These are phyloP conservation scores for Blastomyces gilchristii DNA, from an alignment of 2,329 filamentous ascomycete genomes.

Conservation along the genomic window DNA sequence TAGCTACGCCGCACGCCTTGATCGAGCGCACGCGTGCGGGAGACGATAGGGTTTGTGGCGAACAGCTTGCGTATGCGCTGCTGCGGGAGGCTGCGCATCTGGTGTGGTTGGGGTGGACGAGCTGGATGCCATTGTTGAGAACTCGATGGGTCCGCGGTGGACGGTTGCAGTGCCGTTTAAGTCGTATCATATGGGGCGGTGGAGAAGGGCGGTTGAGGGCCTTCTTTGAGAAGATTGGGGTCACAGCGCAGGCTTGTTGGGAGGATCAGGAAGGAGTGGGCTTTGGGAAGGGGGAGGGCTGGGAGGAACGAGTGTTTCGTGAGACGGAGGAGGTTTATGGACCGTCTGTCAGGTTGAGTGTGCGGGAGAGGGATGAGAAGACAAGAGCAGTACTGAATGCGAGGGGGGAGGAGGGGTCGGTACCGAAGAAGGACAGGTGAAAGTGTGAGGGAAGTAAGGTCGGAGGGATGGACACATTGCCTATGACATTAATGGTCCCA, in stretches of 20 bases:
- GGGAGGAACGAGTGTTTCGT: conserved; percentile 38
- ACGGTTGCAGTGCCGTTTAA: conserved; percentile 48
- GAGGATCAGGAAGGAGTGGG: conserved; percentile 37
- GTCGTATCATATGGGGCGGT: conserved; percentile 50
- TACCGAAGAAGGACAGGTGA: not conserved
- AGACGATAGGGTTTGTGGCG: conserved; percentile 47
- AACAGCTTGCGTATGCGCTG: conserved; percentile 50
- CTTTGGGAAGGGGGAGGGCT: conserved; percentile 34
- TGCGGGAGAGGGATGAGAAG: conserved; percentile 21
- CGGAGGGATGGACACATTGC: not conserved
- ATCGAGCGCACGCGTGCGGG: conserved; percentile 36
- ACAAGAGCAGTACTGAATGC: conserved; percentile 20
- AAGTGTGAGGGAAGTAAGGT: not conserved
- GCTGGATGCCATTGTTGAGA: conserved; percentile 43
- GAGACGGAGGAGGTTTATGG: conserved; percentile 42
- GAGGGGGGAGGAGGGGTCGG: conserved; percentile 16
- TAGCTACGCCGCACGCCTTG: conserved; percentile 30
- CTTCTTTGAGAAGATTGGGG: conserved; percentile 48
- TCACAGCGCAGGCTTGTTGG: conserved; percentile 47
- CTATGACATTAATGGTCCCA: not conserved
- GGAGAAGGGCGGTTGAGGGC: conserved; percentile 43
- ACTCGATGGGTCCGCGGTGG: conserved; percentile 46
- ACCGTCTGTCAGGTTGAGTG: conserved; percentile 14
- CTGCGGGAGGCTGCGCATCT: conserved; percentile 47
- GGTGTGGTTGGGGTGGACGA: conserved; percentile 46